A percentile compares a stretch with the other conserved stretches of the same genome.
These are phyloP conservation scores for Metschnikowia colocasiae DNA, from an alignment of 805 yeast species.

Conservation along the genomic window DNA sequence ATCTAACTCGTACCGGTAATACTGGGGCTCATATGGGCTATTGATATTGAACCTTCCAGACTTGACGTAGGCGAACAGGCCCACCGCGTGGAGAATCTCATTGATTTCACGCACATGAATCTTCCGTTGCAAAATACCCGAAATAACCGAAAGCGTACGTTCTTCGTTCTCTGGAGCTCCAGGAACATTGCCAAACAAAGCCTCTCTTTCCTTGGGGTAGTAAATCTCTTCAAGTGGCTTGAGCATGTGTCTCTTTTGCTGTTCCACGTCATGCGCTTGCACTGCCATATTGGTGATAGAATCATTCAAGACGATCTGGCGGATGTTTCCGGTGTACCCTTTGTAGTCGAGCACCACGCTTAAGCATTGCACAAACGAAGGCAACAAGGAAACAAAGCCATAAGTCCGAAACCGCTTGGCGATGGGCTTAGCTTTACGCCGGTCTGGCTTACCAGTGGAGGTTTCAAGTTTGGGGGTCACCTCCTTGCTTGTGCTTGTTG, in stretches of 20 bases:
- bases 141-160: constrained; percentile 6
- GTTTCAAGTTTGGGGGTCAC: background rate
- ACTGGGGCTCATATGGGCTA: constrained; percentile 33
- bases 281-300: constrained; percentile 15
- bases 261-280: constrained; percentile 8
- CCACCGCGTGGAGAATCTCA: constrained; percentile 17
- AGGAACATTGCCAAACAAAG: constrained; percentile 7
- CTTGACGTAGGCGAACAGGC: constrained; percentile 23
- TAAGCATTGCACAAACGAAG: constrained; percentile 21
- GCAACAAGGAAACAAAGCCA: constrained; percentile 10
- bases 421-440: constrained; percentile 13
- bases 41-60: constrained; percentile 19
- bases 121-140: constrained; percentile 19
- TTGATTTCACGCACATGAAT: constrained; percentile 20
- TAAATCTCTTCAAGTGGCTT: constrained; percentile 8
- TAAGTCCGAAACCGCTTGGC: constrained; percentile 10
- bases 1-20: constrained; percentile 27
- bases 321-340: constrained; percentile 19
- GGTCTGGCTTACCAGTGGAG: constrained; percentile 2
- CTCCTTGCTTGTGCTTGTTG: background rate
- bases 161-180: background rate
- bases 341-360: constrained; percentile 21
- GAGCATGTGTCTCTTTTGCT: constrained; percentile 2
- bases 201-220: constrained; percentile 5
- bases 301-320: constrained; percentile 11